Conservation (phyloP, 2,329 filamentous ascomycete species). For the Thelonectria blattea region DNA sequence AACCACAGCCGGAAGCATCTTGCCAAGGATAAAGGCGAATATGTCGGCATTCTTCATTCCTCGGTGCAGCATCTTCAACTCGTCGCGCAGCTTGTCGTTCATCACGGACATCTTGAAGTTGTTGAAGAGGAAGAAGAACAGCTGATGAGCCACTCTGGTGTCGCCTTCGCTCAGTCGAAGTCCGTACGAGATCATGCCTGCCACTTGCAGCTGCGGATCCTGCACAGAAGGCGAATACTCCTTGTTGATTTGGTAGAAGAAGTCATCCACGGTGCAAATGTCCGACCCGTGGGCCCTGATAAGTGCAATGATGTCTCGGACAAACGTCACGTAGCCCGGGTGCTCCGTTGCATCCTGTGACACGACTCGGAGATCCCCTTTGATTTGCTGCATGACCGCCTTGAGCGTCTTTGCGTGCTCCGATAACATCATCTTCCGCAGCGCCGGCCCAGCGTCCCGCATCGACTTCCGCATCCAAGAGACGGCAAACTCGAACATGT, state of each 20-base stretch:
- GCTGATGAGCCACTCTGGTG: slow-evolving; percentile 50
- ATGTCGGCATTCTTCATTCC: slow-evolving; percentile 56
- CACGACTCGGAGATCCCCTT: slow-evolving; percentile 52
- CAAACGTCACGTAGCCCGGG: slow-evolving; percentile 55
- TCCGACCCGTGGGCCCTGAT: slow-evolving; percentile 61
- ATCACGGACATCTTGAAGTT: slow-evolving; percentile 62
- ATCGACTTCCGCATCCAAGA: slow-evolving; percentile 57
- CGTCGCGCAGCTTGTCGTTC: slow-evolving; percentile 54
- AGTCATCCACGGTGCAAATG: slow-evolving; percentile 60
- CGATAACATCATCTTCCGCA: slow-evolving; percentile 45
- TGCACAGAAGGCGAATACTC: slow-evolving; percentile 62
- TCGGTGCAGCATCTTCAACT: slow-evolving; percentile 52
- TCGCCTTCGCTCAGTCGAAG: slow-evolving; percentile 61
- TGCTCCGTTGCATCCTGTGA: slow-evolving; percentile 50
- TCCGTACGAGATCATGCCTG: slow-evolving; percentile 62
- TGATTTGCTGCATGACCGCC: slow-evolving; percentile 60
- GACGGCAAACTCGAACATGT: slow-evolving; percentile 57
- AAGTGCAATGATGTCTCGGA: slow-evolving; percentile 57
- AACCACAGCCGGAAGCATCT: slow-evolving; percentile 62
- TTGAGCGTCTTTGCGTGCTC: slow-evolving; percentile 53
- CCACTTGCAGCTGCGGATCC: slow-evolving; percentile 63
- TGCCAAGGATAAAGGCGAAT: slow-evolving; percentile 54
- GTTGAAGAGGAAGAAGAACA: slow-evolving; percentile 64
- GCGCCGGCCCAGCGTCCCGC: slow-evolving; percentile 45
- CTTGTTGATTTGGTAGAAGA: slow-evolving; percentile 61